Conservation (phyloP, 495 filamentous ascomycete species). For the Pseudevernia furfuracea region DNA sequence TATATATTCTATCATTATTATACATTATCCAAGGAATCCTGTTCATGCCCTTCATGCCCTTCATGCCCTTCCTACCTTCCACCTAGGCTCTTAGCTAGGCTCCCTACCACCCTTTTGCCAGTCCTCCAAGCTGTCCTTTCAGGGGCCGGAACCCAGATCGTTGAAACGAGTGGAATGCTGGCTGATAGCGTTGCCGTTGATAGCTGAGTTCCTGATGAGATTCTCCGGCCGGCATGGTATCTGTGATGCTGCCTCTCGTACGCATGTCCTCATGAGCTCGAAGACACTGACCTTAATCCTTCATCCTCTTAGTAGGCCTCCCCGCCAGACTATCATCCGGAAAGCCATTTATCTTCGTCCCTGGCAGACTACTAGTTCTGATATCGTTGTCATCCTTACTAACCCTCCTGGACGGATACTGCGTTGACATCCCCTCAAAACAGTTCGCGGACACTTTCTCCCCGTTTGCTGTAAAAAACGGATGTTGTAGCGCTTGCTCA, state of each 20-base stretch:
- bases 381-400: slow-evolving; percentile 95
- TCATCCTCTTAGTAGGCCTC: slow-evolving; percentile 56
- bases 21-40: neutral
- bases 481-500: slow-evolving; percentile 73
- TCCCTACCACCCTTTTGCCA: neutral
- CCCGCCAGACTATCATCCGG: slow-evolving; percentile 71
- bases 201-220: no score
- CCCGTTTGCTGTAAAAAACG: slow-evolving; percentile 66
- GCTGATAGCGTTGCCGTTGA: neutral
- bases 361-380: slow-evolving; percentile 73
- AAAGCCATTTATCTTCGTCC: slow-evolving; percentile 83
- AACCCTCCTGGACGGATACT: slow-evolving; percentile 85
- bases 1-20: no score
- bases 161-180: neutral
- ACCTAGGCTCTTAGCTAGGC: neutral
- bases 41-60: neutral
- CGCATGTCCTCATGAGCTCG: neutral
- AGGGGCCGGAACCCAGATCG: neutral
- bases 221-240: neutral
- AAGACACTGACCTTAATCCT: slow-evolving; percentile 38
- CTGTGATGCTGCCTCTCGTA: neutral
- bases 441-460: slow-evolving; percentile 67
- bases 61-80: neutral
- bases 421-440: slow-evolving; percentile 77
- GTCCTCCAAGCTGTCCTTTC: neutral